Evolutionary conservation across 495 filamentous ascomycete species (phyloP), one percentile per base, ranked within the genome.

Genomic region (Lasiosphaeria hispida): DNA sequence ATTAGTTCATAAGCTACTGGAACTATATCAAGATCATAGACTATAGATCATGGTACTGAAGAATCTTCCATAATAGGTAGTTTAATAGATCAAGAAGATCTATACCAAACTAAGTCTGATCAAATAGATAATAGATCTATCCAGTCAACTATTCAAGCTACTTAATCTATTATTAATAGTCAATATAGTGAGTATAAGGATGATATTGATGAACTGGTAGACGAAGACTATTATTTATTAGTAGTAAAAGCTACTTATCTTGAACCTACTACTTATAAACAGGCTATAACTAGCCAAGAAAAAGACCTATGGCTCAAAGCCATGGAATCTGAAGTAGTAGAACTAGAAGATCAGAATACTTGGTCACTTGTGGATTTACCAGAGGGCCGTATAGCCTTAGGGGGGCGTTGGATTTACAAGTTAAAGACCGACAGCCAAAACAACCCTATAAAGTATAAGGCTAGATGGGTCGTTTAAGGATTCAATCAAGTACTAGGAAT

Each of bases 231-330:
- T 23, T 48, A 11, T 50, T 35, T 50, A 11, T 10, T 35, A n/a
- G 7, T 35, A 34, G 17, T 50, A 36, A 50, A 50, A 36, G 13
- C 10, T 14, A n/a, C 47, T n/a, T 14, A 11, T 35, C 11, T 34
- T 6, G 47, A 50, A 35, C 47, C 47, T 1, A 34, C 33, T 50
- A 36, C 33, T 50, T 50, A 50, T 50, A 50, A 50, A 50, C 33
- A 50, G 35, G 47, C 4, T 30, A 30, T 30, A 30, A 30, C 2
- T 30, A 30, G 23, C 5, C 5, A 30, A 5, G 23, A 30, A 30
- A 50, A 11, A 50, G 47, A 34, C 7, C 10, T 35, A 6, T 50
- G 33, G 47, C 10, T 35, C 7, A 50, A 14, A 5, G 18, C 23
- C 35, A 50, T 50, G 35, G 2, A 50, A 4, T n/a, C 35, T 35